Evolutionary conservation across 148 eudicot species (phyloP).

Genomic region (Rhododendron simsii): DNA sequence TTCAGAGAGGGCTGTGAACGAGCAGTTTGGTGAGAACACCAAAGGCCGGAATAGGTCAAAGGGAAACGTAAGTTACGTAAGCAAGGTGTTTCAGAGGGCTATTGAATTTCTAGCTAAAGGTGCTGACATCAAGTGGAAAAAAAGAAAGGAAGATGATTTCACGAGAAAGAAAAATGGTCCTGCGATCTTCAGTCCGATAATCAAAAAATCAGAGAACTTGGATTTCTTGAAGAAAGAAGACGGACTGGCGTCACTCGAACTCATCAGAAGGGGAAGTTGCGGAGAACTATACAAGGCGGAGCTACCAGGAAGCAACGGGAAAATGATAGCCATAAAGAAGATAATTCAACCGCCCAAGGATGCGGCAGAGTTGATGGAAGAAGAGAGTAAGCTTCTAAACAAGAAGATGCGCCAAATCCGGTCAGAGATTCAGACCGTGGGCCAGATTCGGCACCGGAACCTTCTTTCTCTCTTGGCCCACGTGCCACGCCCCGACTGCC

Average conservation of each 20-base stretch:
- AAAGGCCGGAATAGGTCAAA: no score
- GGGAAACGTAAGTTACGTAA: no score
- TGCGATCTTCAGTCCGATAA: conserved; percentile 61
- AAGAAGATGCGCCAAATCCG: conserved; percentile 71
- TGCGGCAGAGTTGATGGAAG: conserved; percentile 55
- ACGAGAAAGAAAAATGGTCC: conserved; percentile 16
- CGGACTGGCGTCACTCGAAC: conserved; percentile 43
- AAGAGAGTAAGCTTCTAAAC: conserved; percentile 62
- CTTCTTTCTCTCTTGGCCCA: conserved; percentile 80
- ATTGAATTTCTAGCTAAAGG: no score
- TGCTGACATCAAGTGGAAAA: no score
- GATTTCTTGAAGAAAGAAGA: conserved; percentile 79
- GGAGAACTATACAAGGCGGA: conserved; percentile 74
- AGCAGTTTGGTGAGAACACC: no score
- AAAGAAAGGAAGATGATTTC: no score
- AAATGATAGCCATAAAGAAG: conserved; percentile 79
- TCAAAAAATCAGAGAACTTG: conserved; percentile 72
- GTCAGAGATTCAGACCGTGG: conserved; percentile 85
- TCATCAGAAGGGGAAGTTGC: conserved; percentile 81
- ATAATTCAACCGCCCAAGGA: conserved; percentile 45
- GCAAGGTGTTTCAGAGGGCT: no score
- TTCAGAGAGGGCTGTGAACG: no score
- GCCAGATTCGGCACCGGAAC: conserved; percentile 81
- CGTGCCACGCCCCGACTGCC: conserved; percentile 70
- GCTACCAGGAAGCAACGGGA: conserved; percentile 66